Evolutionary conservation across 1,139 yeast species (phyloP).

Genomic region (Magnusiomyces suaveolens): DNA sequence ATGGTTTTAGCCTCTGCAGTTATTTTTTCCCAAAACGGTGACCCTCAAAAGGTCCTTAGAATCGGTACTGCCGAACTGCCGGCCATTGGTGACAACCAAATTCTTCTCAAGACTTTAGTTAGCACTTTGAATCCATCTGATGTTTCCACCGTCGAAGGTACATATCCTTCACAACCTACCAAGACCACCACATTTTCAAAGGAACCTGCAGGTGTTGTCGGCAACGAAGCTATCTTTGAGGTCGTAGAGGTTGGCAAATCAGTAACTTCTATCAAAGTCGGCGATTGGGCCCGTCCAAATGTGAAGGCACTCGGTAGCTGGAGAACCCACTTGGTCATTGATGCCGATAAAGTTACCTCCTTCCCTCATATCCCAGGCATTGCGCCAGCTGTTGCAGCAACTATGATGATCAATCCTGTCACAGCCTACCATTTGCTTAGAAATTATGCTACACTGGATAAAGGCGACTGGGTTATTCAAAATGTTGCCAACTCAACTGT

Average conservation of each 20-base stretch:
- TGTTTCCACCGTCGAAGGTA: slow-evolving; percentile 83
- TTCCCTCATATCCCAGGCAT: not conserved
- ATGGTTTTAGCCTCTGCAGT: not conserved
- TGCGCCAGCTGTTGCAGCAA: not conserved
- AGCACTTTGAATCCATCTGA: slow-evolving; percentile 91
- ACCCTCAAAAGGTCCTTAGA: not conserved
- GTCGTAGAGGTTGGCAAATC: slow-evolving; percentile 55
- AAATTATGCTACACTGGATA: slow-evolving; percentile 48
- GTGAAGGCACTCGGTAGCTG: slow-evolving; percentile 82
- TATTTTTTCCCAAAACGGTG: not conserved
- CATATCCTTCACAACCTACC: slow-evolving; percentile 69
- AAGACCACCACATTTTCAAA: slow-evolving; percentile 44
- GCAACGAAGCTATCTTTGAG: slow-evolving; percentile 89
- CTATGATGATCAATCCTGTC: slow-evolving; percentile 60
- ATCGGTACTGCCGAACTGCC: slow-evolving; percentile 20
- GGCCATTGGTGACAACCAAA: slow-evolving; percentile 33
- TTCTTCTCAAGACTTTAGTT: slow-evolving; percentile 57
- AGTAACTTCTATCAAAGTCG: slow-evolving; percentile 39
- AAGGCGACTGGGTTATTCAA: slow-evolving; percentile 91
- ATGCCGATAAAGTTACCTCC: not conserved
- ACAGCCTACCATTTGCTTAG: slow-evolving; percentile 88
- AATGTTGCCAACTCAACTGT: slow-evolving; percentile 96
- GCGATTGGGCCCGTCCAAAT: slow-evolving; percentile 88
- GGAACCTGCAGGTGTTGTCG: slow-evolving; percentile 67
- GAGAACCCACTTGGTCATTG: slow-evolving; percentile 58